Base-by-base conservation (phyloP, 2,329 filamentous ascomycete genomes). In the Fonsecaea pedrosoi region DNA sequence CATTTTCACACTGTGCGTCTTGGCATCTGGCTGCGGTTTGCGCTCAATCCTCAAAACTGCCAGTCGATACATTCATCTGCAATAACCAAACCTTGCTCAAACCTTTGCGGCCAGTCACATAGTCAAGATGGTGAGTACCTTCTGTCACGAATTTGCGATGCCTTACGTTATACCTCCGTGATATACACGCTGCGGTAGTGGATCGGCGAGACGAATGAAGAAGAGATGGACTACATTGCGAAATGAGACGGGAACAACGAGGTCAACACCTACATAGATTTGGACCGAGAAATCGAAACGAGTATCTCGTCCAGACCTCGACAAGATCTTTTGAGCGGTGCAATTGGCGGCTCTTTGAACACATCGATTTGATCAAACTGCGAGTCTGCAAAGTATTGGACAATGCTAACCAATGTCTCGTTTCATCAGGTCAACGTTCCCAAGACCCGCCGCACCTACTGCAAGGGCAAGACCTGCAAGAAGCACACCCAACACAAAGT, bases 381-480 rank as follows among this genome's bases (percentile, higher is more conserved):
- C 34, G 32, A 34, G 59, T 38, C 18, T 42, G 18, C 32, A 50
- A n/a, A 3, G 30, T 35, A 21, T 7, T 37, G 32, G 32, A 30
- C 60, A 10, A 34, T 25, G 62, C 69, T 72, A 54, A 72, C 61
- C 34, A 21, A n/a, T 18, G 38, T 61, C 21, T 57, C 30, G 61
- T 61, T 37, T 45, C 40, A 56, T 54, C 74, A 94, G 94, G 93
- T 97, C 87, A 97, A 97, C 92, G 91, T 97, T 86, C 93, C 94
- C 81, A 97, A 97, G 88, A 97, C 93, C 83, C 90, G 93, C 82
- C 91, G 92, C 86, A 97, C 94, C 83, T 97, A 93, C 87, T 96
- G 92, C 92, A 96, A 96, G 88, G 91, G 91, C 87, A 94, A 91
- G 87, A 89, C 92, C 80, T 96, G 93, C 92, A 86, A 87, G 89